Evolutionary conservation across 108 stramenopile genomes (phyloP).

Genomic region (Fistulifera pelliculosa): DNA sequence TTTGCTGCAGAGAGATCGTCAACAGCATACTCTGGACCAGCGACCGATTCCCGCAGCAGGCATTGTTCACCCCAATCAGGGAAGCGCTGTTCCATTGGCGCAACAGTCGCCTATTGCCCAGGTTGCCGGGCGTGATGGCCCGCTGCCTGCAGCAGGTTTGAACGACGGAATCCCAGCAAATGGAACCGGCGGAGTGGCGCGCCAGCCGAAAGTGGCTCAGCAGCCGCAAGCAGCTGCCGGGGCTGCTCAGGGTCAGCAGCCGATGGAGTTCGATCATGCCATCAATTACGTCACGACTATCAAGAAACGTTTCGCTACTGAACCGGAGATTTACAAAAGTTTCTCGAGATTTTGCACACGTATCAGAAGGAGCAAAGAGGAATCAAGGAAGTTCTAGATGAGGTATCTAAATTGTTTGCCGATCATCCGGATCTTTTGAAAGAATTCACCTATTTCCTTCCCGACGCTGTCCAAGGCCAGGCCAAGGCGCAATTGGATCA

Average conservation of each 20-base stretch:
- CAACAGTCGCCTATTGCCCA: constrained; percentile 15
- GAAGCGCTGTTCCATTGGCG: constrained; percentile 2
- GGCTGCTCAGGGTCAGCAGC: constrained; percentile 19
- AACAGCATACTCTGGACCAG: constrained; percentile 13
- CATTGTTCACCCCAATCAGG: no score
- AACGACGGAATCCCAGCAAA: not conserved
- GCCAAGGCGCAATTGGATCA: constrained; percentile 79
- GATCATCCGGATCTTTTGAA: constrained; percentile 90
- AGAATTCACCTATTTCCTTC: constrained; percentile 91
- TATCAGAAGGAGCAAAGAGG: constrained; percentile 92
- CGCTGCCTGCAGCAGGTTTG: not conserved
- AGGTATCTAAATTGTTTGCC: constrained; percentile 81
- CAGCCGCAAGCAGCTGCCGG: constrained; percentile 10
- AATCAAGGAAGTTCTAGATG: constrained; percentile 89
- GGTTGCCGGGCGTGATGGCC: not conserved
- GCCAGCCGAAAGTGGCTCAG: constrained; percentile 10
- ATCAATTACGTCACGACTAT: constrained; percentile 90
- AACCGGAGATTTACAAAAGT: constrained; percentile 81
- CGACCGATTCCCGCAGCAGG: not conserved
- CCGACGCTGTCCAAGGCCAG: constrained; percentile 89
- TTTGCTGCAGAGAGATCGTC: constrained; percentile 14
- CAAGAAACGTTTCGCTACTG: constrained; percentile 85
- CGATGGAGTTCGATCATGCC: constrained; percentile 89
- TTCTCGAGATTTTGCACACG: constrained; percentile 89
- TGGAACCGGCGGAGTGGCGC: not conserved